Evolutionary conservation across 2,329 filamentous ascomycete species (phyloP), one percentile per base, ranked within the genome.

Genomic region (Pseudogymnoascus sp.): DNA sequence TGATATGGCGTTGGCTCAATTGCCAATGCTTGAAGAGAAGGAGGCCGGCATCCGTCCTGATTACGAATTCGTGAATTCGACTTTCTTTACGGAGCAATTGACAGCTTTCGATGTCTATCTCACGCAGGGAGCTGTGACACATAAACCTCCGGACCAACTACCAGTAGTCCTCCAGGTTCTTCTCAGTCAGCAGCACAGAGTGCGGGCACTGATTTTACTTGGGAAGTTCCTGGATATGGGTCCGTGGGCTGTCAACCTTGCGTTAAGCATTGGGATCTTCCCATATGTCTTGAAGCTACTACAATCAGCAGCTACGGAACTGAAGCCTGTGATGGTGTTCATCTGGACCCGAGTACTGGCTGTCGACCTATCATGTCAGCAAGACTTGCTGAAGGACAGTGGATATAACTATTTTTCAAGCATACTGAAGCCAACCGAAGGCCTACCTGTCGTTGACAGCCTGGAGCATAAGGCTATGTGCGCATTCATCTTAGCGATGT

Each of bases 391-490:
- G 68, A 97, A 97, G 75, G 94, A 99, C 72, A 96, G 92, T 70
- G 94, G 94, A 5, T 97, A 96, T 71, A 91, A 91, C 70, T 99
- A 99, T 76, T 99, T 99, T 74, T 92, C 94, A 60, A 88, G 88
- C 65, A 96, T 97, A 61, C 82, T 97, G 66, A 93, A 92, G 70
- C 91, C 92, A 1, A 84, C 84, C 8, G 91, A 92, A 66, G 85
- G 85, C 1, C 87, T 97, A 59, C 91, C 92, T 0, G 89, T 96
- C 21, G 86, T 89, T 35, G 95, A 97, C 71, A 87, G 87, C 61
- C 91, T 92, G 68, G 94, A 97, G 76, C 94, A 99, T 78, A 91
- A 95, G 71, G 94, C 94, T 44, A 99, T 99, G 94, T 97, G 94
- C 73, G 92, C 94, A 1, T 99, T 99, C 72, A 96, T 99, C 65